phyloP scores from a whole-genome alignment of 371 early-diverging fungal genomes.

The Mortierella sp. region DNA sequence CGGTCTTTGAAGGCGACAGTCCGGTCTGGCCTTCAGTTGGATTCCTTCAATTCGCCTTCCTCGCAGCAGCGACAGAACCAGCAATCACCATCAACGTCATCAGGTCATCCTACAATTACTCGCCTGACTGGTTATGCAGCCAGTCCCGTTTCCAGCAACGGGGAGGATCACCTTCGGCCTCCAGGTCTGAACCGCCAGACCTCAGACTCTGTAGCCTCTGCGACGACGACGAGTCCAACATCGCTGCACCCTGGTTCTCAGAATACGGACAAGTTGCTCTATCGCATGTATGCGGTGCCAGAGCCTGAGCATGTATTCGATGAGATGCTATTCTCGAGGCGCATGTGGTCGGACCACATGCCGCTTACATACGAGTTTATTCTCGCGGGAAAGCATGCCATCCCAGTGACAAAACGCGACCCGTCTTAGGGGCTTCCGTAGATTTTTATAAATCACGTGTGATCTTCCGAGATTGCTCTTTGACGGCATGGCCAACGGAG shows the following conservation, averaged over 20 bases:
- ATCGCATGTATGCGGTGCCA: slow-evolving; percentile 45
- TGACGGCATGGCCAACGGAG: no score
- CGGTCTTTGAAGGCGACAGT: slow-evolving; percentile 37
- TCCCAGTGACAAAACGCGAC: slow-evolving; percentile 28
- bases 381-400: slow-evolving; percentile 52
- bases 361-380: slow-evolving; percentile 54
- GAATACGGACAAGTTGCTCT: slow-evolving; percentile 44
- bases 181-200: slow-evolving; percentile 11
- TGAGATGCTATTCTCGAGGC: slow-evolving; percentile 51
- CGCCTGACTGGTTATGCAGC: no score
- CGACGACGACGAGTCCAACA: slow-evolving; percentile 18
- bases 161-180: neutral
- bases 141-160: no score
- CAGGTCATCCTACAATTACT: no score
- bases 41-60: neutral
- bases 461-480: no score
- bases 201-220: slow-evolving; percentile 18
- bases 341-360: slow-evolving; percentile 53
- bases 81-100: no score
- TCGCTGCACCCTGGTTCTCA: slow-evolving; percentile 25
- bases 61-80: neutral
- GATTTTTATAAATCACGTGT: no score
- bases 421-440: no score
- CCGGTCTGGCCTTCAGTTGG: slow-evolving; percentile 20
- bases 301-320: slow-evolving; percentile 49